These are phyloP conservation scores for Cryphonectria japonica DNA, from an alignment of 2,329 filamentous ascomycete species.

Conservation along the genomic window DNA sequence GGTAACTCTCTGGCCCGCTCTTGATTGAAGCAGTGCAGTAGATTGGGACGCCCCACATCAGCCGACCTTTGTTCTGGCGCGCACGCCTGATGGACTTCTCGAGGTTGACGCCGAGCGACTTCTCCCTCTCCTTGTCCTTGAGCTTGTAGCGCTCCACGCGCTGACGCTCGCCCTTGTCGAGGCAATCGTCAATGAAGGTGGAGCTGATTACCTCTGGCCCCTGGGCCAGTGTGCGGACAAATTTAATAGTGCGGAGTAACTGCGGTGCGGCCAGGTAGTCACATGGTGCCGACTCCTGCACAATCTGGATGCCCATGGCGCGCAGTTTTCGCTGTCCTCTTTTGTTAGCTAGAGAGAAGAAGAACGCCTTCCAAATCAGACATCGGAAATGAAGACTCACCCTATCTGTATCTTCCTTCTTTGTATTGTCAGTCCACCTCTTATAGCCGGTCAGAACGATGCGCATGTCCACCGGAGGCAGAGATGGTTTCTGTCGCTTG, in stretches of 20 bases:
- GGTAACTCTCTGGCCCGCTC: constrained; percentile 83
- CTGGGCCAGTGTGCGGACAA: constrained; percentile 82
- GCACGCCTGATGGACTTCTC: constrained; percentile 71
- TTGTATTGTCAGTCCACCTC: constrained; percentile 74
- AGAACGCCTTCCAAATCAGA: constrained; percentile 29
- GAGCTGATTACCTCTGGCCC: constrained; percentile 78
- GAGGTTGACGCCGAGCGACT: constrained; percentile 70
- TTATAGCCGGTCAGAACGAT: constrained; percentile 84
- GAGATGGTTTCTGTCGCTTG: constrained; percentile 66
- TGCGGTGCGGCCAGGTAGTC: constrained; percentile 87
- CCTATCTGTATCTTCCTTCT: constrained; percentile 79
- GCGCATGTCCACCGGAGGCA: constrained; percentile 70
- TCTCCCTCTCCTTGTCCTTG: constrained; percentile 73
- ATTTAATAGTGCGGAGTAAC: constrained; percentile 90
- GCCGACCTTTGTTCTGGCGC: constrained; percentile 72
- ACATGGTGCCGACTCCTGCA: constrained; percentile 74
- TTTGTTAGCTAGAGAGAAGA: constrained; percentile 28
- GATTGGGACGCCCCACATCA: constrained; percentile 76
- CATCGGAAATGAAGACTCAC: constrained; percentile 52
- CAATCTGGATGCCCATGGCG: constrained; percentile 79
- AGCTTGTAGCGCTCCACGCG: constrained; percentile 69
- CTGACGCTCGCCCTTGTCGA: constrained; percentile 69
- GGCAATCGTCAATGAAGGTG: constrained; percentile 76
- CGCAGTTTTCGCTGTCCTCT: constrained; percentile 73
- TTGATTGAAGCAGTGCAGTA: constrained; percentile 83